Evolutionary conservation across 2,329 filamentous ascomycete genomes (phyloP).

Genomic region (Fusarium burgessii): DNA sequence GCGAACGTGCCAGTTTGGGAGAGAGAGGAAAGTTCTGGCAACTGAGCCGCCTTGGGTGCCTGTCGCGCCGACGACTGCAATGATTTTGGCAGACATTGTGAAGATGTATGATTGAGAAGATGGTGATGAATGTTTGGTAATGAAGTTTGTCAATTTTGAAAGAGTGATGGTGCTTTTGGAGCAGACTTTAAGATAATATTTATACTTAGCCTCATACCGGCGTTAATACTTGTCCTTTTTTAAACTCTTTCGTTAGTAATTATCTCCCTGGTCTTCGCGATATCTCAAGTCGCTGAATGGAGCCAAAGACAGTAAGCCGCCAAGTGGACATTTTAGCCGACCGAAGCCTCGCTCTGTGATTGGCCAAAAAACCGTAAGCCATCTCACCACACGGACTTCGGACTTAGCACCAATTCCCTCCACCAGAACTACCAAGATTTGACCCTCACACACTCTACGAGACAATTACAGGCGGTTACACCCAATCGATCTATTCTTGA

Average conservation of each 20-base stretch:
- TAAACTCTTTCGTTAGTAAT: background rate
- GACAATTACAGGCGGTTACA: background rate
- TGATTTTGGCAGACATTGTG: conserved; percentile 45
- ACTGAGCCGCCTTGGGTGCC: conserved; percentile 63
- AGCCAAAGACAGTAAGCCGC: conserved; percentile 1
- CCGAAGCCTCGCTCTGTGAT: no score
- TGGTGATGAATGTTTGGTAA: background rate
- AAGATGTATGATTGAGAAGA: rapidly evolving
- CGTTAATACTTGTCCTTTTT: no score
- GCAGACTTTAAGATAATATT: rapidly evolving
- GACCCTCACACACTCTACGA: background rate
- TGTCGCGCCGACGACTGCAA: conserved; percentile 60
- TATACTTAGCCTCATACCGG: background rate
- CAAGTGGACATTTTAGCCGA: no score
- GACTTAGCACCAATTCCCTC: background rate
- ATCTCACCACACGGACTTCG: background rate
- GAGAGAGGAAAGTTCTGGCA: conserved; percentile 55
- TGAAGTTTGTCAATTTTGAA: rapidly evolving
- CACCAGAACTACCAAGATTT: background rate
- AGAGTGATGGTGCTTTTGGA: rapidly evolving
- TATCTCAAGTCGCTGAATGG: conserved; percentile 10
- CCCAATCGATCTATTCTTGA: rapidly evolving
- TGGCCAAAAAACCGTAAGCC: conserved; percentile 41
- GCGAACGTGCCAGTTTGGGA: conserved; percentile 56
- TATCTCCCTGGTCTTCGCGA: background rate